Conservation (phyloP, 768 basidiomycete genomes). For the Leucosporidium creatinivorum region DNA sequence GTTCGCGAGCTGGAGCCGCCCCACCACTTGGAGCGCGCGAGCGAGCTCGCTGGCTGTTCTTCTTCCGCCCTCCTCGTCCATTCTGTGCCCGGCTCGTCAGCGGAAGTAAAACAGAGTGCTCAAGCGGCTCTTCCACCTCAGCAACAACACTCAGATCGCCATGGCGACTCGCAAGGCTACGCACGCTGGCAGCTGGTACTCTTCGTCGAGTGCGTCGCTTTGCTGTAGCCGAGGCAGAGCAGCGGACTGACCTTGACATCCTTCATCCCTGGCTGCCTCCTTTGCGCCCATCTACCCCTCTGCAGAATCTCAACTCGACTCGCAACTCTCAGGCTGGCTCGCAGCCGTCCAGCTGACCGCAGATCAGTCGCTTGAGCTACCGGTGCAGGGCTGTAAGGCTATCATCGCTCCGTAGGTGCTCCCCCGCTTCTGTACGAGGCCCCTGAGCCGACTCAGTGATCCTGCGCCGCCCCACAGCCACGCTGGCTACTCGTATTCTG, state of each 20-base stretch:
- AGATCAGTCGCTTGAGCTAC: slow-evolving; percentile 38
- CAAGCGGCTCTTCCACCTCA: too few species aligned
- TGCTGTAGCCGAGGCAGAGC: slow-evolving; percentile 4
- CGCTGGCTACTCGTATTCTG: slow-evolving; percentile 92
- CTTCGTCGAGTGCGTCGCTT: slow-evolving; percentile 51
- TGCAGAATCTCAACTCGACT: slow-evolving; percentile 53
- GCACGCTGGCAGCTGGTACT: slow-evolving; percentile 91
- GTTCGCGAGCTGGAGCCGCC: too few species aligned
- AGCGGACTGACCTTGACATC: neutral
- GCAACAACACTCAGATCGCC: too few species aligned
- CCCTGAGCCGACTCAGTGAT: too few species aligned
- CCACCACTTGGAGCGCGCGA: too few species aligned
- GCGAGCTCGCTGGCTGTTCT: too few species aligned
- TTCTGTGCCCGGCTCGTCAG: too few species aligned
- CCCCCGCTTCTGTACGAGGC: too few species aligned
- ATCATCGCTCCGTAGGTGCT: slow-evolving; percentile 83
- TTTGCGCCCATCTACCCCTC: too few species aligned
- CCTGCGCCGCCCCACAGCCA: slow-evolving; percentile 67
- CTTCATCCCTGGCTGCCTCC: too few species aligned
- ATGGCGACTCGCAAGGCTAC: slow-evolving; percentile 47
- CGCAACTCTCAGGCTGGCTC: slow-evolving; percentile 61
- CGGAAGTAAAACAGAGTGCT: too few species aligned
- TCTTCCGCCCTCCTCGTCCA: too few species aligned
- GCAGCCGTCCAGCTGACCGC: slow-evolving; percentile 45
- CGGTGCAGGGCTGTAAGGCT: slow-evolving; percentile 67